Evolutionary conservation across 371 early-diverging fungal species (phyloP).

Genomic region (Mucor circinelloides): DNA sequence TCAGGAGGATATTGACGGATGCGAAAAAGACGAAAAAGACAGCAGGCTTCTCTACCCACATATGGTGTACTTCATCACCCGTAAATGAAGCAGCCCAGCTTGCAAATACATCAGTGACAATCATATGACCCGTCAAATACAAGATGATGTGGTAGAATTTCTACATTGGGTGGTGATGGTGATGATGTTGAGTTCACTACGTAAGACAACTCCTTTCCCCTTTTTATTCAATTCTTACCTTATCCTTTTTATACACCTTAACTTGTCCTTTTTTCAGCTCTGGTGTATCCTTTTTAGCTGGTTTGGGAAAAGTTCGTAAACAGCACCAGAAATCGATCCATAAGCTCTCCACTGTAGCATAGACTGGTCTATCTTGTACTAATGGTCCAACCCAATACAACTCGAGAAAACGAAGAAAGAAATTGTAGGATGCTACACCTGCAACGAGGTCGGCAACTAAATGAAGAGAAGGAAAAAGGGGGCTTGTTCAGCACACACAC

Average conservation of each 20-base stretch:
- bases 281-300: slow-evolving; percentile 19
- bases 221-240: slow-evolving; percentile 16
- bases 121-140: slow-evolving; percentile 11
- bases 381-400: slow-evolving; percentile 37
- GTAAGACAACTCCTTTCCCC: neutral
- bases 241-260: slow-evolving; percentile 32
- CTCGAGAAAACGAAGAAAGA: slow-evolving; percentile 36
- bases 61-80: slow-evolving; percentile 17
- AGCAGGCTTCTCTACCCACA: slow-evolving; percentile 19
- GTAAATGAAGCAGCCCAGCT: slow-evolving; percentile 30
- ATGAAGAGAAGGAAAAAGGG: neutral
- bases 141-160: slow-evolving; percentile 42
- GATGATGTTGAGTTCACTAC: neutral
- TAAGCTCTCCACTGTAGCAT: slow-evolving; percentile 24
- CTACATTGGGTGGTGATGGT: slow-evolving; percentile 8
- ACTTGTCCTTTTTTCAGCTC: slow-evolving; percentile 24
- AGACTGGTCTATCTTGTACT: slow-evolving; percentile 30
- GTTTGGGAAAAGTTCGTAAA: slow-evolving; percentile 41
- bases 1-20: slow-evolving; percentile 17
- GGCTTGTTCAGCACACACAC: neutral
- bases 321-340: slow-evolving; percentile 40
- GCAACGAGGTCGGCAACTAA: slow-evolving; percentile 31
- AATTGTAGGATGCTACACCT: slow-evolving; percentile 22
- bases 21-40: slow-evolving; percentile 29
- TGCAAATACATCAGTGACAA: slow-evolving; percentile 29